Base-by-base conservation (phyloP, 192 early-diverging fungal species). In the Backusella morwellensis region DNA sequence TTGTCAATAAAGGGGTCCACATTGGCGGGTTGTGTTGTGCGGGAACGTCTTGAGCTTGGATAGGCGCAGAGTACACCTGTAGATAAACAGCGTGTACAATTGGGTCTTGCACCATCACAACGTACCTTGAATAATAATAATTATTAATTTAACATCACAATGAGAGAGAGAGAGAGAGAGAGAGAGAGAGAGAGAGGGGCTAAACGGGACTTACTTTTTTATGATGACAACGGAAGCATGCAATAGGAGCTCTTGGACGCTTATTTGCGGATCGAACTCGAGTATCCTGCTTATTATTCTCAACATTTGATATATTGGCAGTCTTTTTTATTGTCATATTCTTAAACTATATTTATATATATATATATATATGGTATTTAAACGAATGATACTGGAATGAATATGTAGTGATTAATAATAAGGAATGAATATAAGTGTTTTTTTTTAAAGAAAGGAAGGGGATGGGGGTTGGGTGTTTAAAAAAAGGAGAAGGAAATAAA, bases 1-100 rank as follows among this genome's bases (percentile, higher is more conserved):
- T 80, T 80, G 56, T 80, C 70, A 68, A 80, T 75, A 76, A 80
- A 80, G n/a, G 78, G 78, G 35, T 80, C 78, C 23, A 80, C 78
- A 38, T 72, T 75, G 9, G 78, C 70, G 6, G 78, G 68, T 50
- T 80, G 78, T 2, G 73, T 72, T 11, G 70, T 80, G 7, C 78
- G 74, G 66, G 78, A 75, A 7, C 78, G 26, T 21, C 78, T 74
- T 14, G 68, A 72, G 12, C 56, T 75, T 26, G 78, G 78, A 21
- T 75, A 80, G 26, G 78, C 74, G 32, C 78, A 80, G 15, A 75
- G 34, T 14, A 76, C 70, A 8, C 74, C 74, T 19, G 69, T 76
- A 35, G 67, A 44, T 23, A 68, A 12, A 34, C 78, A 80, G 66
- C 78, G 68, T 34, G 69, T 52, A 44, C 78, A 80, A 23, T 75